Base-by-base conservation (phyloP, 1,284 basidiomycete species). In the Rhodofomes roseus region DNA sequence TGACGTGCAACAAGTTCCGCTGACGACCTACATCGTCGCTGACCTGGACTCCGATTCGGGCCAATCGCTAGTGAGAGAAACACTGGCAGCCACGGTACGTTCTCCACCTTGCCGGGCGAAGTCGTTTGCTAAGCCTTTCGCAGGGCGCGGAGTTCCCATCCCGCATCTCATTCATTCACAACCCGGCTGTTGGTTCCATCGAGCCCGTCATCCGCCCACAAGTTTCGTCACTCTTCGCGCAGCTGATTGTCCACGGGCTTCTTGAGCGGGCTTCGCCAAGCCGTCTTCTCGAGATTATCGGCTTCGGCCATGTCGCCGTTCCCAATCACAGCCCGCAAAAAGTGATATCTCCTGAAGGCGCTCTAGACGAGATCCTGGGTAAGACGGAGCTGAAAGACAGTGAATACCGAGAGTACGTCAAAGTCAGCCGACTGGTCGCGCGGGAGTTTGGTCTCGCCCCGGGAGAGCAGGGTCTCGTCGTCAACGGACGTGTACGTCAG, bases 401-500 rank as follows among this genome's bases (percentile, higher is more conserved):
- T 23, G 68, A 72, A 16, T 82, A 82, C 64, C 66, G 65, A 6
- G 64, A 72, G 12, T 85, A 79, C 61, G 66, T 82, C 5, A 76
- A 70, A 46, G 70, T 77, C 0, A 77, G 80, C 60, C 74, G 76
- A 39, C 67, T 83, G 31, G 65, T 89, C 25, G 74, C 76, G 4
- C 75, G 79, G 23, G 79, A 81, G 48, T 66, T 95, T 1, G 81
- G 81, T 1, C 65, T 95, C 39, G 65, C 72, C 12, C 79, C 82
- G 1, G 86, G 87, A 0, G 73, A 86, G 58, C 77, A 79, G 18
- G 89, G 81, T 1, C 60, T 97, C 22, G 65, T 95, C 40, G 76
- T 92, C 54, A 96, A 96, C 66, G 95, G 95, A 40, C 80, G 95
- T 36, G 93, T 95, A 69, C 69, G 82, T 68, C 0, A 29, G 16